These are phyloP conservation scores for Paraleonurus japonicus DNA, from an alignment of 257 asterid genomes.

Conservation along the genomic window DNA sequence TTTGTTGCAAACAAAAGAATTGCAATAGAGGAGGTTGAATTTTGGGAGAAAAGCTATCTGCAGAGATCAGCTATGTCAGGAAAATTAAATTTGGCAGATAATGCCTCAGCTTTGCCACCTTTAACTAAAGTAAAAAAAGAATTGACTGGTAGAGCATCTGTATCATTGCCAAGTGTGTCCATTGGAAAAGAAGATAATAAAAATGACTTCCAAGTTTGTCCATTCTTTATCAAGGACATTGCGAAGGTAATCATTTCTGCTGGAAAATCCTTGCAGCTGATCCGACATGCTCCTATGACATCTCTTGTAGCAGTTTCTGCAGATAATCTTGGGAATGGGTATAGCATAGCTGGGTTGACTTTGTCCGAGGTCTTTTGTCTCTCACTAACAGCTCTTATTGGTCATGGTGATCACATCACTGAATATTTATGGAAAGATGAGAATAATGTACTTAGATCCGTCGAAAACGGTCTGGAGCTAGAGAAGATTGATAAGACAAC, in stretches of 20 bases:
- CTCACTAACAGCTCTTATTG: constrained; percentile 77
- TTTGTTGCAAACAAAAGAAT: constrained; percentile 70
- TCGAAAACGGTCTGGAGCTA: constrained; percentile 31
- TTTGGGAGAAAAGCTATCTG: constrained; percentile 96
- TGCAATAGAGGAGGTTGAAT: constrained; percentile 82
- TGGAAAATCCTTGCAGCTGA: constrained; percentile 95
- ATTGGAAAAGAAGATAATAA: constrained; percentile 49
- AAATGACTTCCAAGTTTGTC: constrained; percentile 59
- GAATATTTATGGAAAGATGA: constrained; percentile 53
- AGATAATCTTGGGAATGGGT: constrained; percentile 32
- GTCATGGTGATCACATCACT: constrained; percentile 70
- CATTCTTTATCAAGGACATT: constrained; percentile 70
- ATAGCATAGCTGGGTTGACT: constrained; percentile 62
- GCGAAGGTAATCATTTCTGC: constrained; percentile 86
- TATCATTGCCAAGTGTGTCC: constrained; percentile 42
- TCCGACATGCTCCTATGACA: constrained; percentile 65
- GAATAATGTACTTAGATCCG: constrained; percentile 39
- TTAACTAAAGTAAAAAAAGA: constrained; percentile 39
- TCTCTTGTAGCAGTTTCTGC: constrained; percentile 43
- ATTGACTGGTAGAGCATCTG: constrained; percentile 43
- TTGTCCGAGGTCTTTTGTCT: constrained; percentile 88
- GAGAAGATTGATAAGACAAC: constrained; percentile 27
- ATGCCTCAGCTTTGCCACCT: constrained; percentile 39
- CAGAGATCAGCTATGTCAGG: constrained; percentile 48
- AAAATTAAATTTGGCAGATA: constrained; percentile 31